Evolutionary conservation across 768 basidiomycete species (phyloP), one percentile per base, ranked within the genome.

Genomic region (Mycena maculata): DNA sequence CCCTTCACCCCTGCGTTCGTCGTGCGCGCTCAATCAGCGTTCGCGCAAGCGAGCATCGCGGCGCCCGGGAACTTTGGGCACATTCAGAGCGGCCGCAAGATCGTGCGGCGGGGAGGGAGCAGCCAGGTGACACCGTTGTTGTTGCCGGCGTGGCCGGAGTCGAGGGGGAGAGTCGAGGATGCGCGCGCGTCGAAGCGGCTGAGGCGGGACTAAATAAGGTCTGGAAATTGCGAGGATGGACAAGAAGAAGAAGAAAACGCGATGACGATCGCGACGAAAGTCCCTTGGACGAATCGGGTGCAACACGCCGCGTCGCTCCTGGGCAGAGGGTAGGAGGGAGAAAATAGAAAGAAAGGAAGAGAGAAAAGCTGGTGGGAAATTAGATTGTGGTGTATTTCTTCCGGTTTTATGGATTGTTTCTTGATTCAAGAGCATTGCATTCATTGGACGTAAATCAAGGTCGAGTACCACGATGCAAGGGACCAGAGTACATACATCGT

Each of bases 31-130:
- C 18, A 48, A 4, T 53, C 31, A 2, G 7, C 44, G 2, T 38
- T 59, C 31, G 57, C 31, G 7, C 57, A 59, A 31, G 45, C 45
- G 28, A 47, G 57, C 22, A 25, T 59, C 13, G 12, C 57, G 2
- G 39, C 6, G 57, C 45, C 57, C 2, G 12, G 6, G 1, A 13
- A 1, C 22, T 47, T 59, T 31, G 31, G 3, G n/a, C n/a, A n/a
- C n/a, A n/a, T n/a, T n/a, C 31, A 20, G 44, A 16, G 18, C 4
- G 22, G 7, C 0, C 44, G 57, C 0, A 33, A 25, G n/a, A 48
- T 47, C 31, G 31, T 59, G 13, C 30, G 45, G 3, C 30, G 57
- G 4, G 50, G 50, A 8, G 30, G 50, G 30, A 22, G 22, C 11
- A 18, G 45, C 31, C 36, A 15, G 20, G 44, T 47, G 15, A 56